phyloP scores from a whole-genome alignment of 306 rosid species.

The Sicyos edulis region DNA sequence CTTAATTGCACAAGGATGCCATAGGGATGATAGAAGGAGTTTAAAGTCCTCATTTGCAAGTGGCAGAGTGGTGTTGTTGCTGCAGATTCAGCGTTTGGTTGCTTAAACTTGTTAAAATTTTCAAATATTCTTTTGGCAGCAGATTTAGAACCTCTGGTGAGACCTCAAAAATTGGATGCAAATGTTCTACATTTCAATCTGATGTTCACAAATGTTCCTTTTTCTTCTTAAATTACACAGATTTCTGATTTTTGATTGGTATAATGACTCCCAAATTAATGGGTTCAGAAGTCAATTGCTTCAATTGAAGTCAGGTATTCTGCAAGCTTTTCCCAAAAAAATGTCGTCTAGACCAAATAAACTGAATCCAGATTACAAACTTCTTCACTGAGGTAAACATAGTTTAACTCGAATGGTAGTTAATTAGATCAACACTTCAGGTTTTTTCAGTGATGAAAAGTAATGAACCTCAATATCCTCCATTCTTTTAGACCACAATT shows the following conservation, averaged over 20 bases:
- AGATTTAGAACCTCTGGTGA: conserved; percentile 69
- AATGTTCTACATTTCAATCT: conserved; percentile 1
- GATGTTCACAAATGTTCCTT: neutral
- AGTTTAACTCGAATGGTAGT: neutral
- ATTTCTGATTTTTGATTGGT: conserved; percentile 88
- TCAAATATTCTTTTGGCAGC: conserved; percentile 47
- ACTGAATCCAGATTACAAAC: neutral
- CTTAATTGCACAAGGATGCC: conserved; percentile 74
- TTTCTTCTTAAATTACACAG: conserved; percentile 27
- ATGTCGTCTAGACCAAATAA: neutral
- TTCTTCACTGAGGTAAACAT: neutral
- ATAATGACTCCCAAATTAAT: conserved; percentile 88
- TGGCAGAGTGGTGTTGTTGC: no score
- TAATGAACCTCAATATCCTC: neutral
- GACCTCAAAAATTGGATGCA: neutral
- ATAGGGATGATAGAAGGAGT: conserved; percentile 52
- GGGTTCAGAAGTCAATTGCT: conserved; percentile 87
- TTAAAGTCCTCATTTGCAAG: conserved; percentile 43
- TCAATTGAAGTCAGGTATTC: conserved; percentile 74
- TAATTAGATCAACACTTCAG: neutral
- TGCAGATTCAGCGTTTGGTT: no score
- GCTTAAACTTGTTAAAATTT: no score
- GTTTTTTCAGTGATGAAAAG: neutral
- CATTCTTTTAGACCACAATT: neutral
- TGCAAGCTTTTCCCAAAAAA: neutral